phyloP scores from a whole-genome alignment of 495 filamentous ascomycete genomes.

The Chaetomium fimeti region DNA sequence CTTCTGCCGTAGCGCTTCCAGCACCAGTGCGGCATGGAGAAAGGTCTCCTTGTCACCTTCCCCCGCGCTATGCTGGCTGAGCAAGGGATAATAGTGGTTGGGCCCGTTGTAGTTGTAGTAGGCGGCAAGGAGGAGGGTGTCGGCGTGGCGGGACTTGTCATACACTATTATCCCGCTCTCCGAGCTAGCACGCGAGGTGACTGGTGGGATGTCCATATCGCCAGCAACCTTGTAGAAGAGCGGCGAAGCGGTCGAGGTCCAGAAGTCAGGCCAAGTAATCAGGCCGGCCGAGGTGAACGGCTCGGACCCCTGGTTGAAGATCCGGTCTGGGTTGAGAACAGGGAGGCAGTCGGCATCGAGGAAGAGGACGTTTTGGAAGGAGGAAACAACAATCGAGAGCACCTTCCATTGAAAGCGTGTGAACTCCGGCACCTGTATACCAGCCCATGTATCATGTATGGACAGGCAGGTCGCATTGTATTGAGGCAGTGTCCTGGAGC shows the following conservation, averaged over 20 bases:
- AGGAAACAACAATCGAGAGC: constrained; percentile 60
- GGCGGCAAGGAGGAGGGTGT: constrained; percentile 54
- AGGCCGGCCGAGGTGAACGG: constrained; percentile 55
- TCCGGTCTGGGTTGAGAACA: constrained; percentile 49
- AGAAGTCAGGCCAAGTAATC: constrained; percentile 64
- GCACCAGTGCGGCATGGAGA: constrained; percentile 52
- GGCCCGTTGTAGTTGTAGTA: constrained; percentile 67
- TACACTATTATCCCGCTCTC: constrained; percentile 60
- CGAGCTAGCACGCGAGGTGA: constrained; percentile 43
- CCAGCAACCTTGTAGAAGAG: constrained; percentile 56
- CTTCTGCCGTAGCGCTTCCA: constrained; percentile 38
- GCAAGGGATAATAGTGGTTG: constrained; percentile 56
- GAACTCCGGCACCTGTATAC: constrained; percentile 11
- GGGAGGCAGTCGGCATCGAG: constrained; percentile 62
- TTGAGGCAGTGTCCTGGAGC: constrained; percentile 50
- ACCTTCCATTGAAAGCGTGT: constrained; percentile 58
- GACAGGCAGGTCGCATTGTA: constrained; percentile 54
- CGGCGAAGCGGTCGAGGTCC: constrained; percentile 53
- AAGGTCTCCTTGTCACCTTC: constrained; percentile 69
- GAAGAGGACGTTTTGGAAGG: constrained; percentile 60
- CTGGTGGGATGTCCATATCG: constrained; percentile 34
- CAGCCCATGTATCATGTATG: constrained; percentile 22
- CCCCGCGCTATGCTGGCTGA: constrained; percentile 56
- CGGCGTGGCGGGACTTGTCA: constrained; percentile 53
- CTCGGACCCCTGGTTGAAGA: constrained; percentile 46